A percentile compares a stretch with the other conserved stretches of the same genome.
Evolutionary conservation across 139 green algal genomes (phyloP).

Genomic region (Tetradesmus lagerheimii): DNA sequence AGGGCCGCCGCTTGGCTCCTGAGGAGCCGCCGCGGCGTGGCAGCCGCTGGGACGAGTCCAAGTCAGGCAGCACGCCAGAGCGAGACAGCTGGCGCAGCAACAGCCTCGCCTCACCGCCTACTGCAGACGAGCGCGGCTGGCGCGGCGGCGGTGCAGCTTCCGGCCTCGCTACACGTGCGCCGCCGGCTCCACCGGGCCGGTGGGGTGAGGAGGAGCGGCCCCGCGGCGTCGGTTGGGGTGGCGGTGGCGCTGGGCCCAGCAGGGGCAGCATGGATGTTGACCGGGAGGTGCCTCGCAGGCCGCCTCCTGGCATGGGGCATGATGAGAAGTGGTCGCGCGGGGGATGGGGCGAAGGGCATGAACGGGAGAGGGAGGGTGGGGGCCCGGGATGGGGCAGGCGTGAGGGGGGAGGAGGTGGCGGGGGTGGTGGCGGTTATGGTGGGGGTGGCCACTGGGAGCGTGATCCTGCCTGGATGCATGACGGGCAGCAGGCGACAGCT

Average conservation of each 20-base stretch:
- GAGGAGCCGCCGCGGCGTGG: neutral
- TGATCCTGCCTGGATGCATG: constrained; percentile 42
- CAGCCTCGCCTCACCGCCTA: neutral
- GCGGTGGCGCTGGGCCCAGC: neutral
- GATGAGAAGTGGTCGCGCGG: constrained; percentile 37
- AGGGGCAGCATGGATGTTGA: constrained; percentile 38
- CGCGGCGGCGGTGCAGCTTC: neutral
- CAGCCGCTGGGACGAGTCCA: constrained; percentile 42
- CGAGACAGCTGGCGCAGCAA: constrained; percentile 40
- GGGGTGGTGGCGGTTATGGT: neutral
- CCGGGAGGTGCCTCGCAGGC: constrained; percentile 20
- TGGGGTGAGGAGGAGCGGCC: constrained; percentile 24
- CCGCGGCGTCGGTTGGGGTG: neutral
- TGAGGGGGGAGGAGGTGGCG: neutral
- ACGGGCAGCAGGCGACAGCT: constrained; percentile 12
- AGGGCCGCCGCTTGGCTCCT: neutral
- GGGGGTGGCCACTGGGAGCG: constrained; percentile 4
- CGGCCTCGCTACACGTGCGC: neutral
- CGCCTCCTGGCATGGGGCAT: constrained; percentile 35
- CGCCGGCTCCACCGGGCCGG: neutral
- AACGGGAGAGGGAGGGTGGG: neutral
- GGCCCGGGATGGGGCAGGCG: constrained; percentile 2
- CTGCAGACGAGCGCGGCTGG: constrained; percentile 15
- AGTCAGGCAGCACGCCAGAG: constrained; percentile 19
- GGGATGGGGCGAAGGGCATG: neutral